A percentile compares a stretch with the other conserved stretches of the same genome.
Conservation (phyloP, 306 rosid species). For the Albizia julibrissin region DNA sequence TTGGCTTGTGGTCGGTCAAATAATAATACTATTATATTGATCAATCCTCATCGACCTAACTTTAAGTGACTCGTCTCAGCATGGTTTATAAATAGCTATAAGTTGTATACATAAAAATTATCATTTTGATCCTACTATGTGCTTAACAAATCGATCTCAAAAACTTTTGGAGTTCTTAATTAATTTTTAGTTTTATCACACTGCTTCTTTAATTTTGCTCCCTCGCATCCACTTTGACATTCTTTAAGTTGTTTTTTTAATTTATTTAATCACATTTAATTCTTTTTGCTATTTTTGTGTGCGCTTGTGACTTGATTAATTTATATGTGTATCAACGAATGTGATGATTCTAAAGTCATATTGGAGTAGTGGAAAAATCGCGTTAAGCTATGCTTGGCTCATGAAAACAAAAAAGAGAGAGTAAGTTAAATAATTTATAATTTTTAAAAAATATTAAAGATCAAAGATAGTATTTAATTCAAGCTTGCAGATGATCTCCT, state of each 20-base stretch:
- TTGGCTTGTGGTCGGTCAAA: conserved; percentile 48
- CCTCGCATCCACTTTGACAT: not conserved
- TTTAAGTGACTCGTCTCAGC: conserved; percentile 21
- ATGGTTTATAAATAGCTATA: not conserved
- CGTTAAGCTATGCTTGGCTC: not conserved
- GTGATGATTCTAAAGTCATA: not conserved
- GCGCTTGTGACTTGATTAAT: not conserved
- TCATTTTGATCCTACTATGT: not conserved
- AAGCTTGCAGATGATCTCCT: too few relatives aligned
- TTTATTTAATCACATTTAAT: too few relatives aligned
- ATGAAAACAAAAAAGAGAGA: not conserved
- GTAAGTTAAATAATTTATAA: not conserved
- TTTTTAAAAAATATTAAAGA: too few relatives aligned
- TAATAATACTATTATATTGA: conserved; percentile 18
- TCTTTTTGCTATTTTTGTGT: too few relatives aligned
- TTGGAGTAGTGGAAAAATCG: not conserved
- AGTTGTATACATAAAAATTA: not conserved
- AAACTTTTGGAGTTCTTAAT: not conserved
- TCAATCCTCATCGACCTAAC: conserved; percentile 7
- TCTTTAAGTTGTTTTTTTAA: not conserved
- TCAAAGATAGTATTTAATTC: too few relatives aligned
- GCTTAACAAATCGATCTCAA: not conserved
- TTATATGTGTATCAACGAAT: not conserved
- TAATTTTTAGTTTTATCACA: not conserved
- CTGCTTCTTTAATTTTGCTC: not conserved